Base-by-base conservation (phyloP, 345 rosid species). In the Turritis glabra region DNA sequence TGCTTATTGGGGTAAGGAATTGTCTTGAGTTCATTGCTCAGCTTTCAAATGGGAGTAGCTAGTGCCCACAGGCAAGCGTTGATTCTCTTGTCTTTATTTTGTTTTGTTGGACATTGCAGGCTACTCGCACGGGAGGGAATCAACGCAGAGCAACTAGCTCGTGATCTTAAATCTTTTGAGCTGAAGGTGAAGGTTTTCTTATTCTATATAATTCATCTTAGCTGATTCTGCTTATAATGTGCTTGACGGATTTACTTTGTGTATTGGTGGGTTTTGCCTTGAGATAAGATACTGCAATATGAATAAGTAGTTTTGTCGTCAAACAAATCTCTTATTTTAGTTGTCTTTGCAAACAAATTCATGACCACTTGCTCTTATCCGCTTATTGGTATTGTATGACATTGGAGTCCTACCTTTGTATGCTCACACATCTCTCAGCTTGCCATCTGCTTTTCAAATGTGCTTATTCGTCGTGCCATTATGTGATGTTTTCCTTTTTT, bases 61-160 rank as follows among this genome's bases (percentile, higher is more conserved):
- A 51, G 22, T 50, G 0, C 19, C 25, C 3, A 22, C 9, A 14
- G 59, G 22, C 43, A 52, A 30, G 62, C 1, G 8, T 14, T 43
- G 58, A 62, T 37, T 78, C 30, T 33, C 5, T 35, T 60, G 29
- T 71, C 22, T 59, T 40, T 69, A 4, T 46, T 29, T 40, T 40
- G 4, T 37, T 56, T 70, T 23, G 25, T 69, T 37, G 21, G 80
- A 7, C 3, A 67, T 73, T 73, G 35, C 72, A 95, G 98, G 84
- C 81, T 95, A 75, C 98, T 92, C 83, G 99, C 98, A 40, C 90
- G 97, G 15, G 98, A 95, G 79, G 99, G 99, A 81, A 87, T 95
- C 75, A 95, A 95, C 67, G 97, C 98, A 0, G 99, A 95, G 77
- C 99, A 95, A 78, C 94, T 95, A 72, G 93, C 99, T 25, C 89